These are phyloP conservation scores for Cudoniella acicularis DNA, from an alignment of 495 filamentous ascomycete genomes.

Conservation along the genomic window DNA sequence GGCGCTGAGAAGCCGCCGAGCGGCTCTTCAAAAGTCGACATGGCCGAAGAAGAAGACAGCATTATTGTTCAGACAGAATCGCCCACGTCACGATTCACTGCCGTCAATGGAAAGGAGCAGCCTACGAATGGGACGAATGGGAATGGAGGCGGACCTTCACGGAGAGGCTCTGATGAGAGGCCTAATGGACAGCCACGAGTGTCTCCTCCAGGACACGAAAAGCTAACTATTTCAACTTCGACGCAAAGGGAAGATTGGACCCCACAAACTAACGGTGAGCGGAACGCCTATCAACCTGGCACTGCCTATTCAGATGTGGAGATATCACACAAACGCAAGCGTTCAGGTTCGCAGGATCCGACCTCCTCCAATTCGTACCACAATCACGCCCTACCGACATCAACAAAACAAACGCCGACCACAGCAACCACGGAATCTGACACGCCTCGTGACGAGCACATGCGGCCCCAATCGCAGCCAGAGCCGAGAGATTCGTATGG, in stretches of 20 bases:
- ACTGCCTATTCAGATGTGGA: slow-evolving; percentile 37
- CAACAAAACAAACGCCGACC: slow-evolving; percentile 32
- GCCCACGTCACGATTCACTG: slow-evolving; percentile 26
- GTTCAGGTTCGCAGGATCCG: slow-evolving; percentile 42
- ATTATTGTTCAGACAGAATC: slow-evolving; percentile 11
- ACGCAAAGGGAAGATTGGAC: slow-evolving; percentile 26
- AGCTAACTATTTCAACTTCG: slow-evolving; percentile 25
- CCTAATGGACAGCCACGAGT: slow-evolving; percentile 25
- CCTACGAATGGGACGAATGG: slow-evolving; percentile 1
- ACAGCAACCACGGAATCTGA: slow-evolving; percentile 25
- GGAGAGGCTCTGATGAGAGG: slow-evolving; percentile 23
- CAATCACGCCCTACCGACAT: slow-evolving; percentile 31
- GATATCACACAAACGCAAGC: slow-evolving; percentile 49
- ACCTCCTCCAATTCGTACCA: slow-evolving; percentile 28
- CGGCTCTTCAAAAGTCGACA: neutral
- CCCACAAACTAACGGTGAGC: slow-evolving; percentile 15
- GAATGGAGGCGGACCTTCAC: slow-evolving; percentile 10
- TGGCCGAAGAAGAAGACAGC: slow-evolving; percentile 11
- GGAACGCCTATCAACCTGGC: slow-evolving; percentile 21
- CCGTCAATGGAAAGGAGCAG: slow-evolving; percentile 26
- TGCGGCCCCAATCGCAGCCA: slow-evolving; percentile 16
- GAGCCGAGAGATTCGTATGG: slow-evolving; percentile 41
- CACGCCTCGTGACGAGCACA: slow-evolving; percentile 20
- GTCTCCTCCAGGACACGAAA: slow-evolving; percentile 27
- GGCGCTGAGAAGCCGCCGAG: neutral